Percentiles rank a stretch among this genome's conserved stretches.
Conservation (phyloP, 2,329 filamentous ascomycete species). For the Fusarium penzigii region DNA sequence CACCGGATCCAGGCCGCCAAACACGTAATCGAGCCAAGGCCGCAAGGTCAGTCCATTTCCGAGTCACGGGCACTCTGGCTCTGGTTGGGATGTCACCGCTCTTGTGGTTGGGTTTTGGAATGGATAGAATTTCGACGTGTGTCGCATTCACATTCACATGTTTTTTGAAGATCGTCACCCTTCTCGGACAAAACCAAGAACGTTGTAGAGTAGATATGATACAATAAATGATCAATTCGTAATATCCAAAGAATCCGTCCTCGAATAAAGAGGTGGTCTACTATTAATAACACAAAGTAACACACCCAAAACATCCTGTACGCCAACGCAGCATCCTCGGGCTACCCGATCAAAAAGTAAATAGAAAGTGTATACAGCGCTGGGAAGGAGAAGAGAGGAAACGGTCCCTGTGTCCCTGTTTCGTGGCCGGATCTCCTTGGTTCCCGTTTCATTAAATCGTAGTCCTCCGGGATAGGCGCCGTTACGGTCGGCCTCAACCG, state of each 20-base stretch:
- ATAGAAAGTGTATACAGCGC: background rate
- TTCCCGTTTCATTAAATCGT: constrained; percentile 26
- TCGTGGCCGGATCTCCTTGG: background rate
- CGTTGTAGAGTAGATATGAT: background rate
- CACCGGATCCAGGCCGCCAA: constrained; percentile 8
- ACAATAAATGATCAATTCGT: constrained; percentile 23
- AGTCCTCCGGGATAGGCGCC: constrained; percentile 18
- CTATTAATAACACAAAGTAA: background rate
- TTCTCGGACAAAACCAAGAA: background rate
- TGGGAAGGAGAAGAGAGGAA: background rate
- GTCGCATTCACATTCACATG: constrained; percentile 10
- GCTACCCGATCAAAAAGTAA: constrained; percentile 9
- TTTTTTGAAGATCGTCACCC: background rate
- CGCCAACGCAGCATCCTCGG: constrained; percentile 27
- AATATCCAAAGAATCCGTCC: constrained; percentile 7
- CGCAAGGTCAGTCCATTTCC: constrained; percentile 22
- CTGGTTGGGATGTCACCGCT: constrained; percentile 17
- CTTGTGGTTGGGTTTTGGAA: background rate
- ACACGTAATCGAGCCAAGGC: constrained; percentile 25
- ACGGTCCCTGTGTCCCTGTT: constrained; percentile 8
- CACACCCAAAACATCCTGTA: constrained; percentile 25
- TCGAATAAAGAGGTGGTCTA: constrained; percentile 13
- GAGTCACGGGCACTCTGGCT: constrained; percentile 11
- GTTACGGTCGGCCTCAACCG: constrained; percentile 3
- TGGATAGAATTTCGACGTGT: constrained; percentile 3